Evolutionary conservation across 495 filamentous ascomycete genomes (phyloP).

Genomic region (Hypoxylon lienhwacheense): DNA sequence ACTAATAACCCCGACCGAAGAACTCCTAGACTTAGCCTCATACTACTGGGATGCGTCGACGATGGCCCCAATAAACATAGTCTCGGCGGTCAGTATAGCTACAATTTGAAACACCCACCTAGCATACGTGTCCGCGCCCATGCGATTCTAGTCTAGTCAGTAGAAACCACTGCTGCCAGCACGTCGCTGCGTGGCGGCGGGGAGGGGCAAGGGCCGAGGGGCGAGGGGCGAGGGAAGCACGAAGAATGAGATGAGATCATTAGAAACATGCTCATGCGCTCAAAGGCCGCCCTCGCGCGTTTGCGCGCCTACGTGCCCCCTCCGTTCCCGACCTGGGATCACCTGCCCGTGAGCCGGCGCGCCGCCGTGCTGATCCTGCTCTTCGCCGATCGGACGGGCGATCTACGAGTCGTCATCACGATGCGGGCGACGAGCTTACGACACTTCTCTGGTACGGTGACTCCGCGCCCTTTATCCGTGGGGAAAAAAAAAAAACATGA

Average conservation of each 20-base stretch:
- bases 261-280: slow-evolving; percentile 31
- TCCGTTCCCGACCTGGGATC: slow-evolving; percentile 56
- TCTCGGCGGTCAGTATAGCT: slow-evolving; percentile 55
- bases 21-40: slow-evolving; percentile 36
- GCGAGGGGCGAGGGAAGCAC: background rate
- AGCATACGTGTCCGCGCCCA: slow-evolving; percentile 3
- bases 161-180: background rate
- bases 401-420: slow-evolving; percentile 81
- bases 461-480: too few relatives aligned
- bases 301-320: slow-evolving; percentile 69
- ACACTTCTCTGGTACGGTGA: slow-evolving; percentile 53
- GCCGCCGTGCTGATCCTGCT: slow-evolving; percentile 85
- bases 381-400: slow-evolving; percentile 76
- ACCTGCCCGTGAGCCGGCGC: slow-evolving; percentile 67
- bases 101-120: slow-evolving; percentile 9
- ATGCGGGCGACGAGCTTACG: slow-evolving; percentile 77
- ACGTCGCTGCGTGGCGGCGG: background rate
- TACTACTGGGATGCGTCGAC: slow-evolving; percentile 54
- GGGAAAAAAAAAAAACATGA: background rate
- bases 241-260: background rate
- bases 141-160: background rate
- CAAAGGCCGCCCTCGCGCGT: slow-evolving; percentile 73
- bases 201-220: background rate
- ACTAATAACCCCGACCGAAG: slow-evolving; percentile 8
- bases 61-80: slow-evolving; percentile 60